Conservation (phyloP, 2,329 filamentous ascomycete species). For the Monosporascus sp. region DNA sequence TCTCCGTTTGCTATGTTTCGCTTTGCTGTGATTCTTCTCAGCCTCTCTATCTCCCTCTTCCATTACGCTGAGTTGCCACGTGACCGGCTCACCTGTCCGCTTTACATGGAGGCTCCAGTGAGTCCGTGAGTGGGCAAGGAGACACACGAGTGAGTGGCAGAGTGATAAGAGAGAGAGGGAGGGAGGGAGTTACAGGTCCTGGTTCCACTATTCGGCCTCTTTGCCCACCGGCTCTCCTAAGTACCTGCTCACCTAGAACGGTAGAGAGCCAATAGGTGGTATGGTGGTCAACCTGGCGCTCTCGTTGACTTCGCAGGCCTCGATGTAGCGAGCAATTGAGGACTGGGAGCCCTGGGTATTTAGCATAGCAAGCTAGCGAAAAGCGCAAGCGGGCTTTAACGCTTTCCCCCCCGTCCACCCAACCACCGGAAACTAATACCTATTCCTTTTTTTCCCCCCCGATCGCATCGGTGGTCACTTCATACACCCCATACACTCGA, state of each 20-base stretch:
- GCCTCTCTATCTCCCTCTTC: not conserved
- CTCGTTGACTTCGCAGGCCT: not conserved
- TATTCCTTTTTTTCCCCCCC: conserved; percentile 11
- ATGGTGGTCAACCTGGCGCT: not conserved
- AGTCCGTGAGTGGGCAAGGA: not conserved
- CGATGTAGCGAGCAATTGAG: too few species aligned
- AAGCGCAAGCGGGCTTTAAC: not conserved
- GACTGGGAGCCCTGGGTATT: not conserved
- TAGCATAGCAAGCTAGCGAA: not conserved
- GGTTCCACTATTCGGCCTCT: not conserved
- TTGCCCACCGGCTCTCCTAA: not conserved
- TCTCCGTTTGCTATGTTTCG: not conserved
- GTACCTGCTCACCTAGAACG: not conserved
- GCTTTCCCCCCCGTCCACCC: not conserved
- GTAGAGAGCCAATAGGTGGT: too few species aligned
- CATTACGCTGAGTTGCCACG: not conserved
- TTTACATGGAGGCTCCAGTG: not conserved
- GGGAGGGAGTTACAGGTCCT: not conserved
- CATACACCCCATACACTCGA: conserved; percentile 32
- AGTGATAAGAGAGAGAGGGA: not conserved
- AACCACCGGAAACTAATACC: not conserved
- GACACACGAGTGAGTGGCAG: not conserved
- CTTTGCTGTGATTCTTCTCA: not conserved
- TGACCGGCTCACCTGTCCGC: not conserved
- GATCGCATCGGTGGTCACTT: conserved; percentile 23